These are phyloP conservation scores for Haematococcus lacustris DNA, from an alignment of 139 green algal species.

Conservation along the genomic window DNA sequence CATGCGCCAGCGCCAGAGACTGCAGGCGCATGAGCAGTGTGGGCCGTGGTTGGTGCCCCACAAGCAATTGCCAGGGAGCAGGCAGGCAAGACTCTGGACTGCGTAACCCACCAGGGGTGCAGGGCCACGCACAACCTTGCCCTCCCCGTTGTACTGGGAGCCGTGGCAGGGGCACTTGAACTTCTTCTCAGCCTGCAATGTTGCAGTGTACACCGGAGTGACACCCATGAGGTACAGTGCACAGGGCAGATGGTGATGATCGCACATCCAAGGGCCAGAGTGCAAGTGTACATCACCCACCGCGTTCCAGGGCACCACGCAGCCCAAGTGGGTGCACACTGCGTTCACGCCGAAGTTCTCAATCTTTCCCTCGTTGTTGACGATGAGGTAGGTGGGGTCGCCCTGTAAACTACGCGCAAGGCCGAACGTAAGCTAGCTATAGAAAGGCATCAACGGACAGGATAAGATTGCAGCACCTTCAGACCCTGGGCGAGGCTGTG, in stretches of 20 bases:
- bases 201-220: no score
- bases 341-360: constrained; percentile 95
- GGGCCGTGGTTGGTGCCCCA: no score
- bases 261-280: no score
- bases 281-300: constrained; percentile 52
- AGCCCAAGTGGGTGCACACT: constrained; percentile 99
- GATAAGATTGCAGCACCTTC: no score
- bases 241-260: no score
- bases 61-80: no score
- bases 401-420: constrained; percentile 46
- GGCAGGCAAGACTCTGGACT: no score
- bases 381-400: constrained; percentile 97
- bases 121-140: constrained; percentile 90
- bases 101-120: constrained; percentile 79
- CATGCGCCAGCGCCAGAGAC: no score
- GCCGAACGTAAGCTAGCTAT: no score
- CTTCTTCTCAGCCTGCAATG: constrained; percentile 91
- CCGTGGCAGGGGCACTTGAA: constrained; percentile 99
- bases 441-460: no score
- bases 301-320: constrained; percentile 96
- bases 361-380: constrained; percentile 72
- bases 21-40: no score
- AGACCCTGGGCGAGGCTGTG: constrained; percentile 87
- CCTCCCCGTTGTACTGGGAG: constrained; percentile 94
- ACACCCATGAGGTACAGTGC: no score